Evolutionary conservation across 208 protist species (phyloP).

Genomic region (Herpetomonas samuelpessoai): DNA sequence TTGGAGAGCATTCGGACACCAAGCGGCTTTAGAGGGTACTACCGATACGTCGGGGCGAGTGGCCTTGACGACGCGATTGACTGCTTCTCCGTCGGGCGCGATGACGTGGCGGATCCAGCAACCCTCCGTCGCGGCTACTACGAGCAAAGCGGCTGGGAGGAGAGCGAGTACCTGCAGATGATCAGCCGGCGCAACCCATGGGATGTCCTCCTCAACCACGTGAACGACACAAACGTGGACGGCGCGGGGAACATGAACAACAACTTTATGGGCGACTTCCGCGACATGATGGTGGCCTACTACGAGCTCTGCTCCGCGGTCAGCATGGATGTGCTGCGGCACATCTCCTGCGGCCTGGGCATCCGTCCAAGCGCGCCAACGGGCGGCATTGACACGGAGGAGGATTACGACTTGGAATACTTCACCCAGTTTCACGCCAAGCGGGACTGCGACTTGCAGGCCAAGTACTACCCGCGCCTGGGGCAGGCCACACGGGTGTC

Average conservation of each 20-base stretch:
- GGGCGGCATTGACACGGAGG: slow-evolving; percentile 48
- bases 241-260: slow-evolving; percentile 23
- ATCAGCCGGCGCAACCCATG: slow-evolving; percentile 83
- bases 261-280: slow-evolving; percentile 85
- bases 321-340: slow-evolving; percentile 77
- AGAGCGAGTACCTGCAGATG: slow-evolving; percentile 56
- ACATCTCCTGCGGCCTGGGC: slow-evolving; percentile 83
- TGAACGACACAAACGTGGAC: slow-evolving; percentile 15
- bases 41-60: slow-evolving; percentile 83
- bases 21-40: slow-evolving; percentile 78
- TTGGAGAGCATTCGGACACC: slow-evolving; percentile 68
- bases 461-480: slow-evolving; percentile 82
- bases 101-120: slow-evolving; percentile 60
- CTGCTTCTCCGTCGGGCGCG: slow-evolving; percentile 85
- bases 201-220: slow-evolving; percentile 72
- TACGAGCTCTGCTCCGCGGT: slow-evolving; percentile 81
- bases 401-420: slow-evolving; percentile 77
- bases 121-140: slow-evolving; percentile 71
- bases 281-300: slow-evolving; percentile 84
- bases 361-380: slow-evolving; percentile 71
- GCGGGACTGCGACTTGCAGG: slow-evolving; percentile 82
- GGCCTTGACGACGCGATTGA: slow-evolving; percentile 85
- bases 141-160: slow-evolving; percentile 61
- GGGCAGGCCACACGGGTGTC: slow-evolving; percentile 36
- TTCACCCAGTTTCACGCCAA: slow-evolving; percentile 75